Conservation (phyloP, 139 green algal species). For the Pleodorina starrii region DNA sequence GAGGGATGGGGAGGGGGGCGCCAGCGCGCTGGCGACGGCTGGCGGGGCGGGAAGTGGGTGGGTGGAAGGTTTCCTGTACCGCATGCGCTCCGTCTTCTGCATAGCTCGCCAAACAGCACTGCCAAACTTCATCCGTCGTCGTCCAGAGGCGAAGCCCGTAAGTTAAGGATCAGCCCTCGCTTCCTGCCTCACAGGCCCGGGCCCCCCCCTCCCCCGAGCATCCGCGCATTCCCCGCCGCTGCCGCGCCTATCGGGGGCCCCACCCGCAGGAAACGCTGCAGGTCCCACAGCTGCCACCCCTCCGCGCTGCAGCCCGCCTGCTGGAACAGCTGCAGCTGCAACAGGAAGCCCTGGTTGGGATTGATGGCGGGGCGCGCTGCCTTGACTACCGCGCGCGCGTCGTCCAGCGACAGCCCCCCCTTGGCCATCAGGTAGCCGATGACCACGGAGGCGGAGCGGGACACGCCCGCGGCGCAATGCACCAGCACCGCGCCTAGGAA, state of each 20-base stretch:
- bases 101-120: too few species aligned
- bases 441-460: constrained; percentile 54
- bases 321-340: constrained; percentile 59
- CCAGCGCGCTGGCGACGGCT: too few species aligned
- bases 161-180: too few species aligned
- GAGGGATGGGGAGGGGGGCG: too few species aligned
- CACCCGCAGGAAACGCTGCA: constrained; percentile 40
- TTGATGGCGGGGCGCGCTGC: constrained; percentile 44
- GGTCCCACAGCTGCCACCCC: constrained; percentile 38
- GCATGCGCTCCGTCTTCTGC: too few species aligned
- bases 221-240: too few species aligned
- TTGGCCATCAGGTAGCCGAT: constrained; percentile 59
- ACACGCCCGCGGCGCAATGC: constrained; percentile 57
- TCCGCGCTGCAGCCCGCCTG: constrained; percentile 22
- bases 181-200: too few species aligned
- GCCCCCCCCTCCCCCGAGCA: too few species aligned
- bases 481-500: constrained; percentile 54
- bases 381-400: constrained; percentile 20
- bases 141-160: too few species aligned
- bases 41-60: too few species aligned
- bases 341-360: constrained; percentile 58
- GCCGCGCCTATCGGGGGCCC: neutral
- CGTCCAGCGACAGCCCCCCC: neutral
- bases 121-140: too few species aligned
- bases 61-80: too few species aligned